Percentiles rank a stretch among this genome's conserved stretches.
These are phyloP conservation scores for Crucibulum laeve DNA, from an alignment of 768 basidiomycete species.

Conservation along the genomic window DNA sequence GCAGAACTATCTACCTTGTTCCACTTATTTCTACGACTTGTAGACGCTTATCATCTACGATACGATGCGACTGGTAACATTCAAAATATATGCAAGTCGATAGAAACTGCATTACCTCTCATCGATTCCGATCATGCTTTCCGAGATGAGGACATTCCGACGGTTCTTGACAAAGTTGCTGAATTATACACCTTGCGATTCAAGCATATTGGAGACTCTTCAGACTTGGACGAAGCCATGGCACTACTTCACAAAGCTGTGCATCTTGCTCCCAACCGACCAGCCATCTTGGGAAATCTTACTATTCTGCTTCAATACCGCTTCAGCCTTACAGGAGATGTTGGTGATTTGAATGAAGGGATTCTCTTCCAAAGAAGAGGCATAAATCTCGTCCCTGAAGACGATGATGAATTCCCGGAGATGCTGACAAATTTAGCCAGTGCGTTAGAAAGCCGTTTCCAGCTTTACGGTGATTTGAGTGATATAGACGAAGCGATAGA, in stretches of 20 bases:
- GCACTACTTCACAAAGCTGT: slow-evolving; percentile 5
- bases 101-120: too few relatives aligned
- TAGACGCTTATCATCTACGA: too few relatives aligned
- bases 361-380: not conserved
- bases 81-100: too few relatives aligned
- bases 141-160: too few relatives aligned
- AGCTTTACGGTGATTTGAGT: not conserved
- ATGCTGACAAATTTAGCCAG: slow-evolving; percentile 7
- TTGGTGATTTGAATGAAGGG: not conserved
- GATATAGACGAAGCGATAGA: not conserved
- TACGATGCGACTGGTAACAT: too few relatives aligned
- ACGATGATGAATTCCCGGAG: slow-evolving; percentile 4
- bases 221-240: slow-evolving; percentile 8
- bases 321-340: not conserved
- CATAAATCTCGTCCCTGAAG: slow-evolving; percentile 7
- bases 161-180: too few relatives aligned
- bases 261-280: slow-evolving; percentile 4
- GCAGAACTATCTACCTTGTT: too few relatives aligned
- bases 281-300: not conserved
- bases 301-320: not conserved
- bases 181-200: too few relatives aligned
- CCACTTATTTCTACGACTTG: too few relatives aligned
- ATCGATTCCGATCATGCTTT: too few relatives aligned
- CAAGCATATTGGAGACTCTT: slow-evolving; percentile 2
- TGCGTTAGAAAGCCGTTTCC: not conserved